These are phyloP conservation scores for Penicillium glabrum DNA, from an alignment of 2,329 filamentous ascomycete genomes.

Conservation along the genomic window DNA sequence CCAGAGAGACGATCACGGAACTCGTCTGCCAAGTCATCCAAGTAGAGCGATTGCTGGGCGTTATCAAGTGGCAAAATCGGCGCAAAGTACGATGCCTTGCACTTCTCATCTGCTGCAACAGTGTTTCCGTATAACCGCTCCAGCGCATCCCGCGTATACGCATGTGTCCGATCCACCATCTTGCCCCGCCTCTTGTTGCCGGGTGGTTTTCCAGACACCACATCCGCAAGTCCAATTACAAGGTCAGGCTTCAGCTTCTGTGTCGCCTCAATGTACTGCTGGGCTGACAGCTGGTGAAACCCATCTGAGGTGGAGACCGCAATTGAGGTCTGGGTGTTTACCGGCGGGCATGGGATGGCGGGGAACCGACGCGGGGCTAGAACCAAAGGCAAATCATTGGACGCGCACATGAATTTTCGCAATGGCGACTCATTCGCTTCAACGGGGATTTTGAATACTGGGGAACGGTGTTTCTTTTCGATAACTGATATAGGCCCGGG, in stretches of 20 bases:
- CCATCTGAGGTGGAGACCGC: slow-evolving; percentile 84
- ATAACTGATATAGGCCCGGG: slow-evolving; percentile 53
- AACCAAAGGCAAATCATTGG: slow-evolving; percentile 65
- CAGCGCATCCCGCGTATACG: slow-evolving; percentile 73
- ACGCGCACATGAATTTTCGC: slow-evolving; percentile 73
- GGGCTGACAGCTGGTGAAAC: slow-evolving; percentile 68
- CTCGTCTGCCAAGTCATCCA: slow-evolving; percentile 70
- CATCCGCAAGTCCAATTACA: slow-evolving; percentile 73
- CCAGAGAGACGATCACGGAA: slow-evolving; percentile 59
- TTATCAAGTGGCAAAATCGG: slow-evolving; percentile 73
- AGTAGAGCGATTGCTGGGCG: slow-evolving; percentile 75
- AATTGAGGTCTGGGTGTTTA: slow-evolving; percentile 70
- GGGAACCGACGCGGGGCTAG: slow-evolving; percentile 77
- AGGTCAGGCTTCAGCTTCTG: slow-evolving; percentile 75
- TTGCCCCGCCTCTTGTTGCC: slow-evolving; percentile 73
- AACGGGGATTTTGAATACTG: slow-evolving; percentile 51
- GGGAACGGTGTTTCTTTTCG: slow-evolving; percentile 55
- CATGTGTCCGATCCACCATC: slow-evolving; percentile 83
- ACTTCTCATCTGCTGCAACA: slow-evolving; percentile 27
- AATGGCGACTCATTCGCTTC: slow-evolving; percentile 57
- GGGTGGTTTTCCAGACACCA: slow-evolving; percentile 60
- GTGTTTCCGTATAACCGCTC: slow-evolving; percentile 40
- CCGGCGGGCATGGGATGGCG: slow-evolving; percentile 66
- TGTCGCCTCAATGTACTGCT: slow-evolving; percentile 67
- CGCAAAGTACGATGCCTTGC: slow-evolving; percentile 58